phyloP scores from a whole-genome alignment of 345 rosid genomes.

The Lepidium didymum region DNA sequence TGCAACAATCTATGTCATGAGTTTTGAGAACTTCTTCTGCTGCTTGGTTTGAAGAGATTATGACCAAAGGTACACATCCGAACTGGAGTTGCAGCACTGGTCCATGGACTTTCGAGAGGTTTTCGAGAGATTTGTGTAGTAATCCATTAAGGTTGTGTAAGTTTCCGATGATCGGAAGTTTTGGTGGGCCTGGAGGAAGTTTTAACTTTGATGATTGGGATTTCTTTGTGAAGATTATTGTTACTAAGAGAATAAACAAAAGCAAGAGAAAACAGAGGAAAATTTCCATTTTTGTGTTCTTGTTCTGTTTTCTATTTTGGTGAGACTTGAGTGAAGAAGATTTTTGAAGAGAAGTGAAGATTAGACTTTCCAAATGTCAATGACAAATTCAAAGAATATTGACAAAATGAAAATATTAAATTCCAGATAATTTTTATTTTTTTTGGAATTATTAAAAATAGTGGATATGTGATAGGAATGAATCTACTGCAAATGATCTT shows the following conservation, averaged over 20 bases:
- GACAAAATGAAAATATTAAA: background rate
- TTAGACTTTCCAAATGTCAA: conserved; percentile 7
- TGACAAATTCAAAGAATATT: background rate
- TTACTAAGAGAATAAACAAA: conserved; percentile 11
- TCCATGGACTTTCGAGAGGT: conserved; percentile 16
- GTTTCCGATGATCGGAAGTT: conserved; percentile 32
- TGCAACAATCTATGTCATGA: conserved; percentile 35
- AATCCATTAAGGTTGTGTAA: conserved; percentile 23
- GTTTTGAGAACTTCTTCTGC: conserved; percentile 32
- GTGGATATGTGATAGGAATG: background rate
- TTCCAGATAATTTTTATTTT: too few relatives aligned
- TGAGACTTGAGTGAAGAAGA: background rate
- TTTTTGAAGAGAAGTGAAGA: background rate
- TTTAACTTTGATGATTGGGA: conserved; percentile 4
- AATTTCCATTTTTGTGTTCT: conserved; percentile 6
- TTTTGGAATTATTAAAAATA: background rate
- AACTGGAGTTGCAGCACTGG: conserved; percentile 24
- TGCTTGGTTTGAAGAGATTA: conserved; percentile 24
- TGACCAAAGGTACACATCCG: conserved; percentile 14
- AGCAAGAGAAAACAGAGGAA: conserved; percentile 13
- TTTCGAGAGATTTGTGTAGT: conserved; percentile 16
- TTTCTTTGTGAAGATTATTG: background rate
- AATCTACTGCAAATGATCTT: background rate
- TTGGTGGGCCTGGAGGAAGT: conserved; percentile 23
- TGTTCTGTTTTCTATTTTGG: background rate